These are phyloP conservation scores for Pharnaceum exiguum DNA, from an alignment of 148 eudicot genomes.

Conservation along the genomic window DNA sequence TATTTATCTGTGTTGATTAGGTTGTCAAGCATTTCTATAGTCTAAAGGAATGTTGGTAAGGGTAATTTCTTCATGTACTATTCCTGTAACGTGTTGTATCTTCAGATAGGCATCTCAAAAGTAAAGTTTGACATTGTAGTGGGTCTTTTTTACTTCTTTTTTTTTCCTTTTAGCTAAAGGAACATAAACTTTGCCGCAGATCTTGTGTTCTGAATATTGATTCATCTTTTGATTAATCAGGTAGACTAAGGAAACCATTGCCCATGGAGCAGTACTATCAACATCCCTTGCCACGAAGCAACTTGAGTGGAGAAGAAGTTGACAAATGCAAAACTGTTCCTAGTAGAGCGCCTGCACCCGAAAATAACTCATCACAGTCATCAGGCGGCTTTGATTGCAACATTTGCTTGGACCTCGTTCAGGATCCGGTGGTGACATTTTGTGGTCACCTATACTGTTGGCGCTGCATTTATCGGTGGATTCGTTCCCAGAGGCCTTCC, in stretches of 20 bases:
- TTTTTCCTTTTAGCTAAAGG: neutral
- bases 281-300: constrained; percentile 13
- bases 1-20: neutral
- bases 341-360: constrained; percentile 21
- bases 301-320: constrained; percentile 15
- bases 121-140: too few relatives aligned
- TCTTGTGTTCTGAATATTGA: neutral
- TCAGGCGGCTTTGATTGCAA: constrained; percentile 76
- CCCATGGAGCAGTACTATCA: constrained; percentile 41
- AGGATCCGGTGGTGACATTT: constrained; percentile 76
- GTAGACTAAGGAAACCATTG: neutral
- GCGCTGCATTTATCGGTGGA: constrained; percentile 94
- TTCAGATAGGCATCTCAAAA: too few relatives aligned
- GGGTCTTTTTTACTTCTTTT: neutral
- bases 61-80: too few relatives aligned
- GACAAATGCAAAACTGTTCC: constrained; percentile 30
- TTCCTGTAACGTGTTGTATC: too few relatives aligned
- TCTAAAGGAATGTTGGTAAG: neutral
- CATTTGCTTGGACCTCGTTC: constrained; percentile 72
- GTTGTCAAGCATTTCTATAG: neutral
- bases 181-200: neutral
- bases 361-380: constrained; percentile 26
- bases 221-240: neutral
- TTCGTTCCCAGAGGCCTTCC: constrained; percentile 33
- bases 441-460: constrained; percentile 96